Conservation (phyloP, 257 asterid species). For the Gentiana macrophylla region DNA sequence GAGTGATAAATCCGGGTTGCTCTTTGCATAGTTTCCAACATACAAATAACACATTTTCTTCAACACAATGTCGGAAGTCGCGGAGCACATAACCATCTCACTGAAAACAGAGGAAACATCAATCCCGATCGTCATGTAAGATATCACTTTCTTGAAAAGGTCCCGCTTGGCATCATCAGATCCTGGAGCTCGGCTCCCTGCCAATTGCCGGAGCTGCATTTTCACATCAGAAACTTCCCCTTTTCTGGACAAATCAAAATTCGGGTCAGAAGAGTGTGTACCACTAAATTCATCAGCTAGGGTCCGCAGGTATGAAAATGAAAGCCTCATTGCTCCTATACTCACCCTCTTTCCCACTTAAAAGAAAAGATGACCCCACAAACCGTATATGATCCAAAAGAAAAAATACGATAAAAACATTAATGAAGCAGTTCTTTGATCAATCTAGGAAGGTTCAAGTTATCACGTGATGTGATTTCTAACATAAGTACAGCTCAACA, state of each 20-base stretch:
- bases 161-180: constrained; percentile 90
- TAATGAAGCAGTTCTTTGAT: background rate
- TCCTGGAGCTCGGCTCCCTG: constrained; percentile 95
- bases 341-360: background rate
- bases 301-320: background rate
- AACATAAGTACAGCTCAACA: too few species aligned
- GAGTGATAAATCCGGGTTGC: constrained; percentile 94
- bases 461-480: too few species aligned
- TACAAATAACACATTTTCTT: constrained; percentile 96
- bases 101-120: constrained; percentile 93
- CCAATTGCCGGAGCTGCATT: constrained; percentile 89
- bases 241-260: constrained; percentile 45
- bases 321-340: constrained; percentile 9
- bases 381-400: background rate
- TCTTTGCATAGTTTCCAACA: constrained; percentile 91
- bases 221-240: constrained; percentile 95
- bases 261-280: constrained; percentile 13
- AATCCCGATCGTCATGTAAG: constrained; percentile 94
- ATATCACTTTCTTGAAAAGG: constrained; percentile 87
- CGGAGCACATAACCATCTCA: constrained; percentile 99
- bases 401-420: background rate
- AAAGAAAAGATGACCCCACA: background rate
- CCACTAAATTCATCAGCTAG: constrained; percentile 1
- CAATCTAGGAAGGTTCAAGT: background rate
- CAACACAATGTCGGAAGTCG: constrained; percentile 90